phyloP scores from a whole-genome alignment of 768 basidiomycete genomes.

The Polyporus arcularius region DNA sequence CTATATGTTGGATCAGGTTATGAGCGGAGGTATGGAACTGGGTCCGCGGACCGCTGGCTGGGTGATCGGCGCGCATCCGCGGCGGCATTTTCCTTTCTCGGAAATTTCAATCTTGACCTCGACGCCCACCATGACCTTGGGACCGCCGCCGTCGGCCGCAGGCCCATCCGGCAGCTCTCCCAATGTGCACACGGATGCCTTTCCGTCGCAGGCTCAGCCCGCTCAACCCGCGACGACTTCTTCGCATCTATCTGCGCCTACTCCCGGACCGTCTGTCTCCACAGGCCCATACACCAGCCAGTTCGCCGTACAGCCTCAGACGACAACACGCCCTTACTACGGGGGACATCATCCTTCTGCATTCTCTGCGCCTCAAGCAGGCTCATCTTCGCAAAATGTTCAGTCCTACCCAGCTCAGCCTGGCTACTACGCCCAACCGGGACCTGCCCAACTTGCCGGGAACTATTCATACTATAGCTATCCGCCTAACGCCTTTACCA shows the following conservation, averaged over 20 bases:
- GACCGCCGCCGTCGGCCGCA: constrained; percentile 43
- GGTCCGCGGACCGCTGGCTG: too few species aligned
- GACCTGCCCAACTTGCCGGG: not conserved
- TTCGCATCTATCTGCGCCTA: not conserved
- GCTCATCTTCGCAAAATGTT: not conserved
- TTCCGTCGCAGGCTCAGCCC: constrained; percentile 1
- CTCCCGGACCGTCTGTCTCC: constrained; percentile 8
- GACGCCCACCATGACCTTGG: constrained; percentile 37
- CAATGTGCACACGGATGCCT: constrained; percentile 6
- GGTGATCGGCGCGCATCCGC: not conserved
- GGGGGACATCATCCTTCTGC: not conserved
- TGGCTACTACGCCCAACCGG: constrained; percentile 3
- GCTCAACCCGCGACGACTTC: not conserved
- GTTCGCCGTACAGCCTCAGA: constrained; percentile 13
- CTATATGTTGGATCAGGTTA: too few species aligned
- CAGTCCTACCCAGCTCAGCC: constrained; percentile 5
- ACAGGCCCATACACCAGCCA: constrained; percentile 11
- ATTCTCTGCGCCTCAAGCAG: not conserved
- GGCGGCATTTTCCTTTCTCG: constrained; percentile 19
- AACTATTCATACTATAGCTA: constrained; percentile 25
- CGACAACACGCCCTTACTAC: constrained; percentile 6
- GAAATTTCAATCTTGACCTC: constrained; percentile 2
- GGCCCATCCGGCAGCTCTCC: constrained; percentile 34
- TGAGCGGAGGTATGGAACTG: too few species aligned
- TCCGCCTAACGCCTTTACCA: constrained; percentile 24